Base-by-base conservation (phyloP, 2,329 filamentous ascomycete species). In the Basipetospora chlamydospora region DNA sequence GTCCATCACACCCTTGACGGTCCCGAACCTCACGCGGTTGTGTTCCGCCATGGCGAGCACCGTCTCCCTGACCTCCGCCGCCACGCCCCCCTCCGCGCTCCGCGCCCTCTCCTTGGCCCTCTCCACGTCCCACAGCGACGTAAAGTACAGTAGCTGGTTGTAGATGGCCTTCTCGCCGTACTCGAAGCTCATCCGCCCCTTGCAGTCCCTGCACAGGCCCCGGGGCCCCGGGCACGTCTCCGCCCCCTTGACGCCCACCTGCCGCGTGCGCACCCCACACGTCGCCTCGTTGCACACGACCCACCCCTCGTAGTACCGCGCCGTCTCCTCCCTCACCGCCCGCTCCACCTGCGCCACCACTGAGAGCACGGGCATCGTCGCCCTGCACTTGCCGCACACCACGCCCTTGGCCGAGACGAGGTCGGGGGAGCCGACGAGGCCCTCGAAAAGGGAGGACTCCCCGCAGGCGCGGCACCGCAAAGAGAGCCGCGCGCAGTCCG, bases 131-230 rank as follows among this genome's bases (percentile, higher is more conserved):
- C 86, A 98, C 38, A 96, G 59, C 33, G 70, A 70, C 21, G 80
- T 72, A 53, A 87, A 81, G 61, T 94, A 98, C 38, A 96, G 61
- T 28, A 98, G 66, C 59, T 98, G 90, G 56, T 93, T 96, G 61
- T 95, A 96, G 41, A 96, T 70, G 49, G 80, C 79, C 59, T 90
- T 88, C 61, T 96, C 90, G 1, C 72, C 68, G 50, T 83, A 80
- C 59, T 92, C 86, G 54, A 87, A 95, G 16, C 72, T 64, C 87
- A 98, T 96, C 34, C 74, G 74, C 15, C 90, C 90, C 4, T 77
- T 63, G 54, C 90, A 98, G 38, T 85, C 87, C 39, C 77, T 72
- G 0, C 81, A 88, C 3, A 90, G 76, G 2, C 87, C 86, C 46
- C 78, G 79, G 12, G 88, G 84, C 0, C 90, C 90, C 5, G 96